phyloP scores from a whole-genome alignment of 2,329 filamentous ascomycete species.

The Colletotrichum chlorophyti region DNA sequence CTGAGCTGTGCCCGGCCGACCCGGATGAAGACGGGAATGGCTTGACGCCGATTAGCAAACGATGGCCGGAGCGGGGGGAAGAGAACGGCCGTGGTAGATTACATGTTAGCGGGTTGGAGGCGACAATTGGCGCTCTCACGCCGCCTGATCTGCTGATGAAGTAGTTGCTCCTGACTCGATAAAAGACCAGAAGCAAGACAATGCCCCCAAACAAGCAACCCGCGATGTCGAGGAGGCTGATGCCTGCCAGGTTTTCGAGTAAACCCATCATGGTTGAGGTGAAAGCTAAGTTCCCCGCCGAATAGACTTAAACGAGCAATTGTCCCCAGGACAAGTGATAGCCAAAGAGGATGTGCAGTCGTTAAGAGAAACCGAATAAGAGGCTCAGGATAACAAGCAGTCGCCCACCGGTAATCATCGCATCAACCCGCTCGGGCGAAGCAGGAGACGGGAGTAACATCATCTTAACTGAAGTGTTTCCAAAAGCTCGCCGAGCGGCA shows the following conservation, averaged over 20 bases:
- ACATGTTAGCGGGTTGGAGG: slow-evolving; percentile 30
- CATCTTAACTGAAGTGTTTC: slow-evolving; percentile 25
- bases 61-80: neutral
- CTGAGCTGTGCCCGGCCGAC: slow-evolving; percentile 22
- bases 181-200: slow-evolving; percentile 15
- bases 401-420: neutral
- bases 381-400: neutral
- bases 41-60: slow-evolving; percentile 8
- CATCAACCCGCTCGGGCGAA: neutral
- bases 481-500: slow-evolving; percentile 20
- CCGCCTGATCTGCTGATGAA: slow-evolving; percentile 16
- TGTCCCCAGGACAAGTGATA: neutral
- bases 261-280: slow-evolving; percentile 13
- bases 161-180: slow-evolving; percentile 11
- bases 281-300: neutral
- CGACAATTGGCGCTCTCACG: slow-evolving; percentile 27
- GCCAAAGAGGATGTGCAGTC: neutral
- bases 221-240: slow-evolving; percentile 14
- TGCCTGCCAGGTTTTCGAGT: slow-evolving; percentile 8
- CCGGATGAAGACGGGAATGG: slow-evolving; percentile 23
- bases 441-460: slow-evolving; percentile 13
- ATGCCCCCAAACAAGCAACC: slow-evolving; percentile 10
- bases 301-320: neutral
- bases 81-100: neutral
- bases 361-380: neutral